phyloP scores from a whole-genome alignment of 768 basidiomycete species.

The Suillus cothurnatus region DNA sequence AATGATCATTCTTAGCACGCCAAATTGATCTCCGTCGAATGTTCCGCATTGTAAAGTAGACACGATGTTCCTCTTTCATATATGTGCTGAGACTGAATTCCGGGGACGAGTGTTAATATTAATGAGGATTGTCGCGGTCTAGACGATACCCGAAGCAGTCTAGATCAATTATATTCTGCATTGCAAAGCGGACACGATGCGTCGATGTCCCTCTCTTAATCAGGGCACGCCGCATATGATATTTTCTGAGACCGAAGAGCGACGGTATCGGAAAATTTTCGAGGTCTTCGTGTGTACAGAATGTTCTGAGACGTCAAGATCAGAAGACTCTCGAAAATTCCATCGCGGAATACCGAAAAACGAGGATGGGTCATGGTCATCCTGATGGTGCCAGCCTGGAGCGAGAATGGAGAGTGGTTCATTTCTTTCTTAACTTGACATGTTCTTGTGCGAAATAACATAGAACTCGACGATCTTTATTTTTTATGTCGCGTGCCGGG shows the following conservation, averaged over 20 bases:
- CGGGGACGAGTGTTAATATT: background rate
- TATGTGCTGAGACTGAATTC: background rate
- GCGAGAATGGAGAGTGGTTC: background rate
- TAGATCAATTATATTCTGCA: background rate
- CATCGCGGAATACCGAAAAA: background rate
- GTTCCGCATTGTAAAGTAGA: background rate
- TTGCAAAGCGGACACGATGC: background rate
- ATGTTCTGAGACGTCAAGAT: background rate
- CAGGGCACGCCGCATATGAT: background rate
- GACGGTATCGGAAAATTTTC: no score
- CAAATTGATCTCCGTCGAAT: background rate
- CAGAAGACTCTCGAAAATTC: background rate
- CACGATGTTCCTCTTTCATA: background rate
- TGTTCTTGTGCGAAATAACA: constrained; percentile 35
- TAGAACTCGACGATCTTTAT: background rate
- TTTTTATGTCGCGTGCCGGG: no score
- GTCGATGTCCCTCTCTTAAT: background rate
- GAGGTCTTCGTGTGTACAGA: background rate
- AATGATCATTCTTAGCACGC: background rate
- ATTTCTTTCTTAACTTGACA: constrained; percentile 39
- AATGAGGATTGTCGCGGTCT: no score
- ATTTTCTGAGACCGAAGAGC: background rate
- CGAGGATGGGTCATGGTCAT: background rate
- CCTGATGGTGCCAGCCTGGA: background rate
- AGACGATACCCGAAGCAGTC: background rate